Evolutionary conservation across 345 rosid genomes (phyloP).

Genomic region (Gossypium herbaceum): DNA sequence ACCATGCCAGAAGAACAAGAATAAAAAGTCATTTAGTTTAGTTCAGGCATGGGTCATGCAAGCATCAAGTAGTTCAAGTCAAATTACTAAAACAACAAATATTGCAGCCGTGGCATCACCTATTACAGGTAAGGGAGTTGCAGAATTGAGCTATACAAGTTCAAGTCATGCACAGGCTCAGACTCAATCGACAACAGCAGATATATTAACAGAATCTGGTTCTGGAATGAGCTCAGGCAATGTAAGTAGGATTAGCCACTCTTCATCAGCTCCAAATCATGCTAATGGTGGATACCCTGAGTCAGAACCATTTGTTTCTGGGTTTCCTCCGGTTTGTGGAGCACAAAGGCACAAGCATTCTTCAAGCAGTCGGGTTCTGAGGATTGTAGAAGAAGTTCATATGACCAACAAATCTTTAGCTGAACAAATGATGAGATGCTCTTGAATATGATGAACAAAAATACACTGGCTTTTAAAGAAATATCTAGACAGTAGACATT

Average conservation of each 20-base stretch:
- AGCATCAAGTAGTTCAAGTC: background rate
- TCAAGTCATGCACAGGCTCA: slow-evolving; percentile 26
- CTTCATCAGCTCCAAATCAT: slow-evolving; percentile 71
- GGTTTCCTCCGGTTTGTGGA: slow-evolving; percentile 82
- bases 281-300: slow-evolving; percentile 30
- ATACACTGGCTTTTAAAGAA: slow-evolving; percentile 55
- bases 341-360: background rate
- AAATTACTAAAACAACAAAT: background rate
- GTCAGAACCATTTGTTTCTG: slow-evolving; percentile 35
- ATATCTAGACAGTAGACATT: slow-evolving; percentile 67
- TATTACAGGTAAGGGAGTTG: background rate
- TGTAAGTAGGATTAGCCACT: slow-evolving; percentile 46
- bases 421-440: slow-evolving; percentile 28
- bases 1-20: background rate
- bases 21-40: background rate
- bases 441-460: slow-evolving; percentile 64
- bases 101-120: background rate
- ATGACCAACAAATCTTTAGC: background rate
- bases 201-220: slow-evolving; percentile 26
- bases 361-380: background rate
- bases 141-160: background rate
- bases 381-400: background rate
- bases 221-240: slow-evolving; percentile 33
- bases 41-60: background rate
- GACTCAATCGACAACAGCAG: slow-evolving; percentile 21